Evolutionary conservation across 2,329 filamentous ascomycete species (phyloP).

Genomic region (Botrytis elliptica): DNA sequence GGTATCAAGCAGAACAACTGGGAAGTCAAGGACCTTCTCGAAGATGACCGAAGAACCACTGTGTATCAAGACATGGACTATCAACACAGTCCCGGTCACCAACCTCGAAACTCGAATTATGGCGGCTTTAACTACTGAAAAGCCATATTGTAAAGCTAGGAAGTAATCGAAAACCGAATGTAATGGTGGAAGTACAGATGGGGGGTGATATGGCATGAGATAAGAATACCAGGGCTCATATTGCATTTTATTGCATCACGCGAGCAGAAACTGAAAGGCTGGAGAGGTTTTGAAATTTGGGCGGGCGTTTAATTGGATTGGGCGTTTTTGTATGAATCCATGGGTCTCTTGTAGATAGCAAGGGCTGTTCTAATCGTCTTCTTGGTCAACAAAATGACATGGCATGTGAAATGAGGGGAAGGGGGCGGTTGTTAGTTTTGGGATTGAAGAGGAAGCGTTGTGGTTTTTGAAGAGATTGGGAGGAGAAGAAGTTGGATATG

Average conservation of each 20-base stretch:
- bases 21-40: conserved; percentile 88
- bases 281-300: conserved; percentile 14
- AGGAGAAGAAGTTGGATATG: not conserved
- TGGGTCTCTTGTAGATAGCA: not conserved
- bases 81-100: conserved; percentile 27
- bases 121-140: conserved; percentile 36
- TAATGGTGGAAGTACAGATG: conserved; percentile 1
- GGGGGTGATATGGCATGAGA: not conserved
- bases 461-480: not conserved
- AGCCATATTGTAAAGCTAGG: not conserved
- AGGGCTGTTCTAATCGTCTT: not conserved
- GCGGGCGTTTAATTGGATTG: conserved; percentile 20
- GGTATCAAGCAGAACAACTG: conserved; percentile 94
- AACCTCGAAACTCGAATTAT: conserved; percentile 38
- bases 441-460: not conserved
- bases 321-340: conserved; percentile 16
- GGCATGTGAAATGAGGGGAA: not conserved
- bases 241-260: not conserved
- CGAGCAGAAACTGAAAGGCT: not conserved
- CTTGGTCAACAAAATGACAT: not conserved
- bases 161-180: not conserved
- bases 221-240: not conserved
- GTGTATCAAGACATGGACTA: conserved; percentile 39
- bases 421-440: not conserved
- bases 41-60: conserved; percentile 38